Evolutionary conservation across 2,329 filamentous ascomycete species (phyloP).

Genomic region (Colletotrichum eleusines): DNA sequence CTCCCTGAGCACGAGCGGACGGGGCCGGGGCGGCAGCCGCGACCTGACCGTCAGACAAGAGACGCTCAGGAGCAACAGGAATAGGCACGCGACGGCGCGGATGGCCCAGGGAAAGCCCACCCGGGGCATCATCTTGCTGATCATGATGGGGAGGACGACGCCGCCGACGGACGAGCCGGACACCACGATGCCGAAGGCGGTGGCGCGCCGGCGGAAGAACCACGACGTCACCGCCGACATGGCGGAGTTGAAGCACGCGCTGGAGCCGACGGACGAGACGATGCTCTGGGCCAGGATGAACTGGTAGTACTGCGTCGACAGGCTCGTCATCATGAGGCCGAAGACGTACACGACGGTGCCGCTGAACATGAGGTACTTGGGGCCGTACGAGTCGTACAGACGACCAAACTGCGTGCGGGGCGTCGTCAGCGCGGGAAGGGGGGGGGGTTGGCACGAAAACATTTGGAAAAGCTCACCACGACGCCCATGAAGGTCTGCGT

Average conservation of each 20-base stretch:
- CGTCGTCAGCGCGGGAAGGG: too few relatives aligned
- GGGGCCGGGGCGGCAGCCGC: conserved; percentile 59
- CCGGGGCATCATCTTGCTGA: conserved; percentile 63
- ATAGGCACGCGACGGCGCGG: conserved; percentile 60
- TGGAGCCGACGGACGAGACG: conserved; percentile 56
- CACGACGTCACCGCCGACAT: conserved; percentile 61
- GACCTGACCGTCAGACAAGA: conserved; percentile 54
- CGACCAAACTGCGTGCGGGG: conserved; percentile 71
- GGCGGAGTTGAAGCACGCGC: conserved; percentile 57
- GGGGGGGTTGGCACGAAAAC: not conserved
- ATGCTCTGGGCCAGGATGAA: conserved; percentile 59
- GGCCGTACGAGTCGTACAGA: conserved; percentile 74
- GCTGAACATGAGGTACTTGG: conserved; percentile 65
- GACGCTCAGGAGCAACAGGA: conserved; percentile 54
- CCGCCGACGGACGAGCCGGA: conserved; percentile 68
- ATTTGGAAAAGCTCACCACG: conserved; percentile 50
- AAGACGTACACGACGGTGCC: conserved; percentile 71
- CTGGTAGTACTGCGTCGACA: conserved; percentile 60
- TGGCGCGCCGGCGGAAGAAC: conserved; percentile 65
- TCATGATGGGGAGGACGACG: conserved; percentile 71
- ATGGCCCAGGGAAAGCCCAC: conserved; percentile 64
- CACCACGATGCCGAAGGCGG: conserved; percentile 66
- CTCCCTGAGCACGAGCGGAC: conserved; percentile 59
- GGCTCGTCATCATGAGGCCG: conserved; percentile 73
- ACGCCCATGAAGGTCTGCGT: conserved; percentile 63